Evolutionary conservation across 2,329 filamentous ascomycete species (phyloP).

Genomic region (Talaromyces piceae): DNA sequence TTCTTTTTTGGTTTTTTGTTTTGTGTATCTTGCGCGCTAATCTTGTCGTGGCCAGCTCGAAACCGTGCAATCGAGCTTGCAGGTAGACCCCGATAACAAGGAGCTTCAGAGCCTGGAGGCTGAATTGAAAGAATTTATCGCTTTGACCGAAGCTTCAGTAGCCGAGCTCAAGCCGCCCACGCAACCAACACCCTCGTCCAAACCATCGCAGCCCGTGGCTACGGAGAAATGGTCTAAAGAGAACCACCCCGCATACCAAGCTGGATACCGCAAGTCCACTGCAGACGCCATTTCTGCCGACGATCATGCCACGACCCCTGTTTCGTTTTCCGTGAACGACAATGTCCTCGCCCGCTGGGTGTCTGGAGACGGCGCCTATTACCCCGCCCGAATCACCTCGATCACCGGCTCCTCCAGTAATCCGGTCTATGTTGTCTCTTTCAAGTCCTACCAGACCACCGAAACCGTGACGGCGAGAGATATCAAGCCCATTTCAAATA

Average conservation of each 20-base stretch:
- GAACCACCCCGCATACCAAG: conserved; percentile 69
- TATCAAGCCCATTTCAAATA: conserved; percentile 65
- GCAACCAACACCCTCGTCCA: conserved; percentile 40
- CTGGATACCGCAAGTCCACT: conserved; percentile 47
- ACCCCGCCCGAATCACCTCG: conserved; percentile 84
- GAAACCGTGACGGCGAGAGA: conserved; percentile 78
- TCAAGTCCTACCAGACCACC: conserved; percentile 76
- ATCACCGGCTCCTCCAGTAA: conserved; percentile 88
- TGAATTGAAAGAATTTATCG: conserved; percentile 76
- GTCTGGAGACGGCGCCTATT: conserved; percentile 81
- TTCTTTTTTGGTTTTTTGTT: not conserved
- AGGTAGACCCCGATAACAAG: conserved; percentile 70
- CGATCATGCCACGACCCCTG: conserved; percentile 40
- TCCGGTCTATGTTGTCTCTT: conserved; percentile 90
- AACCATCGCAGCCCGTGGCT: conserved; percentile 45
- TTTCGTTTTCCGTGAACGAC: conserved; percentile 78
- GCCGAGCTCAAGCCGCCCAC: conserved; percentile 64
- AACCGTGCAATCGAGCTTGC: conserved; percentile 65
- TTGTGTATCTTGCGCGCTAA: too few relatives aligned
- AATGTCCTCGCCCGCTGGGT: conserved; percentile 84
- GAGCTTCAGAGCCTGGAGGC: conserved; percentile 70
- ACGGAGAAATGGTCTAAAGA: conserved; percentile 72
- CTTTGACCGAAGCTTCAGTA: conserved; percentile 70
- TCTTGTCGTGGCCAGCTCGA: conserved; percentile 66
- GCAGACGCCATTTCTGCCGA: conserved; percentile 44